These are phyloP conservation scores for Tremellales sp. DNA, from an alignment of 1,284 basidiomycete species.

Conservation along the genomic window DNA sequence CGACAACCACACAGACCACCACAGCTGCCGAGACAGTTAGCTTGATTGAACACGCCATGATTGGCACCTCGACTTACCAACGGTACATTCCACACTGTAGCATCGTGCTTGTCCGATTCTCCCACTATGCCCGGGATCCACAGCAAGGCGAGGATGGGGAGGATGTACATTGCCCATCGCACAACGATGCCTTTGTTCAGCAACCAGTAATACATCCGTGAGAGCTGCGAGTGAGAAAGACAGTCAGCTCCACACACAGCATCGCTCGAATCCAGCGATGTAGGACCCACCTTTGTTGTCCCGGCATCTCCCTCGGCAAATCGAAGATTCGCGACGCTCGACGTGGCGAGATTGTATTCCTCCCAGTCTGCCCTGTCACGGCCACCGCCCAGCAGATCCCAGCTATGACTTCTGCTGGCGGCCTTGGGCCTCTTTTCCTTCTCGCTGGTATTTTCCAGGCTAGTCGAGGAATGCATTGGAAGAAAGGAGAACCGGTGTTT, in stretches of 20 bases:
- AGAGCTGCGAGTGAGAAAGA: slow-evolving; percentile 18
- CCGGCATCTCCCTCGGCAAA: slow-evolving; percentile 50
- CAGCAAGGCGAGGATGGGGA: slow-evolving; percentile 64
- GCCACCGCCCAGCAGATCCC: slow-evolving; percentile 39
- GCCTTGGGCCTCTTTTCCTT: slow-evolving; percentile 25
- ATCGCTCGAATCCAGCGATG: background rate
- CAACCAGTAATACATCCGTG: slow-evolving; percentile 64
- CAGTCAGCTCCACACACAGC: background rate
- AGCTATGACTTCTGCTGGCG: slow-evolving; percentile 20
- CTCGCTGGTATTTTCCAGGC: slow-evolving; percentile 11
- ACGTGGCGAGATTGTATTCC: slow-evolving; percentile 43
- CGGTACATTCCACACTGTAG: slow-evolving; percentile 50
- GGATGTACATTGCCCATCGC: slow-evolving; percentile 73
- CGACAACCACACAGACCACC: slow-evolving; percentile 84
- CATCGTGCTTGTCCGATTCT: slow-evolving; percentile 58
- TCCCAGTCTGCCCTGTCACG: slow-evolving; percentile 45
- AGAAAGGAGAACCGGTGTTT: slow-evolving; percentile 32
- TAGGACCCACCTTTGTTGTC: slow-evolving; percentile 38
- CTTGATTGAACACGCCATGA: background rate
- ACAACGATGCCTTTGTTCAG: slow-evolving; percentile 71
- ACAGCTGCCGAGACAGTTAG: slow-evolving; percentile 52
- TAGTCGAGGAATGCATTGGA: slow-evolving; percentile 16
- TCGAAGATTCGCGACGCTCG: slow-evolving; percentile 41
- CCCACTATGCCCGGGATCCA: slow-evolving; percentile 72
- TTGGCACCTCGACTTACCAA: slow-evolving; percentile 48